These are phyloP conservation scores for Vitis hybrid DNA, from an alignment of 177 flowering plant genomes.

Conservation along the genomic window DNA sequence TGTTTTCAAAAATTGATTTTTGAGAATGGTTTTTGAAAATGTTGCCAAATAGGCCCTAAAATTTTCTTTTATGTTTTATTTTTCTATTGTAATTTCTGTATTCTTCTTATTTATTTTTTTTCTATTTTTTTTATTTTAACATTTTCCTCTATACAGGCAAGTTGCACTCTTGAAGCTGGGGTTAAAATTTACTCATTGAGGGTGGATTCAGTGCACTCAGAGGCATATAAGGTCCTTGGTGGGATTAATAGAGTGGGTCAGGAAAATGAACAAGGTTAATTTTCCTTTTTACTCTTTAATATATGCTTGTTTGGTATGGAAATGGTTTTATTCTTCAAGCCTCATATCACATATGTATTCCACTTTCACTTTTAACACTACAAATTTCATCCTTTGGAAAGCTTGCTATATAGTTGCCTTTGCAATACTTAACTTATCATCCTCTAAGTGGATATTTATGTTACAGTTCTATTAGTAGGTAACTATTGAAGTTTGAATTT, in stretches of 20 bases:
- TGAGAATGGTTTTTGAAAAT: too few species aligned
- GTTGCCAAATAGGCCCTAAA: too few species aligned
- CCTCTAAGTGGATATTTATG: too few species aligned
- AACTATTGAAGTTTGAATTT: background rate
- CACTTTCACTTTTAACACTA: too few species aligned
- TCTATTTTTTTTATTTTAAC: background rate
- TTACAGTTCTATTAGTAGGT: too few species aligned
- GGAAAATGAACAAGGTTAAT: slow-evolving; percentile 70
- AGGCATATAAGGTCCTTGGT: slow-evolving; percentile 97
- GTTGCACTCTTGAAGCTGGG: slow-evolving; percentile 97
- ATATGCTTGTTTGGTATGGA: background rate
- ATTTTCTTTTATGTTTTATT: background rate
- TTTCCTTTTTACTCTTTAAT: background rate
- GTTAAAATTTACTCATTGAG: slow-evolving; percentile 90
- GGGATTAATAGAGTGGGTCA: slow-evolving; percentile 92
- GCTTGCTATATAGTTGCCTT: too few species aligned
- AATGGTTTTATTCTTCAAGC: too few species aligned
- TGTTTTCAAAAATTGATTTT: too few species aligned
- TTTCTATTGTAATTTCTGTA: background rate
- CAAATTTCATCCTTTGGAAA: too few species aligned
- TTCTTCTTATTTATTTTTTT: background rate
- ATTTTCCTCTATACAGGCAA: slow-evolving; percentile 54
- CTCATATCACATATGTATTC: too few species aligned
- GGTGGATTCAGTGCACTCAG: slow-evolving; percentile 94
- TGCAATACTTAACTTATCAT: too few species aligned